Conservation (phyloP, 768 basidiomycete species). For the Boletus tomentosulus region DNA sequence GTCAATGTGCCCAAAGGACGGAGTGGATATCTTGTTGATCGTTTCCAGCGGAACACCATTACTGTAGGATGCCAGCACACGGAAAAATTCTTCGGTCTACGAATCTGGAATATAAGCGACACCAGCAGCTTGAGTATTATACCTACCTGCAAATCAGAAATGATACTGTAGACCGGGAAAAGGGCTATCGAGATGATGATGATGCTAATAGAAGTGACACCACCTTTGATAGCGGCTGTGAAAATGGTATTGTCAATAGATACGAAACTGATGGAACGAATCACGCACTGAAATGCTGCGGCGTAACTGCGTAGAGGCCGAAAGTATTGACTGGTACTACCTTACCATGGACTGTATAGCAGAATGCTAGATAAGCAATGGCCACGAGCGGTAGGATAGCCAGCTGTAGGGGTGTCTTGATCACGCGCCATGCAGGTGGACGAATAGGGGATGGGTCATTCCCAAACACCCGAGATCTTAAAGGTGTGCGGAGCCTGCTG, state of each 20-base stretch:
- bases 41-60: constrained; percentile 22
- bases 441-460: neutral
- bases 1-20: constrained; percentile 18
- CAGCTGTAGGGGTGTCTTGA: constrained; percentile 11
- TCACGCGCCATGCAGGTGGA: constrained; percentile 5
- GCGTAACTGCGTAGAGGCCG: constrained; percentile 19
- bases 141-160: constrained; percentile 19
- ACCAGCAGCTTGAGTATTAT: neutral
- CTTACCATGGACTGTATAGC: constrained; percentile 22
- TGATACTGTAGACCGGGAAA: constrained; percentile 15
- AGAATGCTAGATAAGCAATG: constrained; percentile 28
- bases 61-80: constrained; percentile 8
- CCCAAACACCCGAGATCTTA: neutral
- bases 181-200: constrained; percentile 28
- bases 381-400: constrained; percentile 24
- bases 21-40: constrained; percentile 21
- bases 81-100: constrained; percentile 30
- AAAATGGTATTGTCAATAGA: neutral
- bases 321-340: constrained; percentile 24
- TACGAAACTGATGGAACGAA: neutral
- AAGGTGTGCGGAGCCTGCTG: constrained; percentile 5
- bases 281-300: constrained; percentile 18
- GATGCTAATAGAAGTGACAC: constrained; percentile 27
- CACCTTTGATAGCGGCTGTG: constrained; percentile 26
- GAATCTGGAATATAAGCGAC: neutral